These are phyloP conservation scores for Xylaria sp. DNA, from an alignment of 2,329 filamentous ascomycete genomes.

Conservation along the genomic window DNA sequence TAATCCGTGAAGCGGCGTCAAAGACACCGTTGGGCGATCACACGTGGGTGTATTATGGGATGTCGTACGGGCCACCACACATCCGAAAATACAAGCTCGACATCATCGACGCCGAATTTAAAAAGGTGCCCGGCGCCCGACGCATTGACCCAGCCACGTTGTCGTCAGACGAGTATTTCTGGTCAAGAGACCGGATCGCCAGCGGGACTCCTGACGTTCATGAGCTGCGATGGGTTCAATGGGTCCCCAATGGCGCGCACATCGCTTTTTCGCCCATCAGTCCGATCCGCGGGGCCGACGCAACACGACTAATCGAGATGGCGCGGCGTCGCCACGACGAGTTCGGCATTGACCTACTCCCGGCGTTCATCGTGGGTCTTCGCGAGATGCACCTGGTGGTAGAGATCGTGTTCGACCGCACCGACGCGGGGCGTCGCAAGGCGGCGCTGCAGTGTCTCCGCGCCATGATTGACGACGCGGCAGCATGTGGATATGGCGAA, in stretches of 20 bases:
- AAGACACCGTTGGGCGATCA: conserved; percentile 42
- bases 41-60: conserved; percentile 45
- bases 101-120: conserved; percentile 44
- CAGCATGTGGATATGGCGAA: conserved; percentile 48
- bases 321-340: conserved; percentile 43
- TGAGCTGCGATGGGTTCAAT: conserved; percentile 49
- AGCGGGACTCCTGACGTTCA: conserved; percentile 46
- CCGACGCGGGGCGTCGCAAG: conserved; percentile 31
- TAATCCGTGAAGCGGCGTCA: conserved; percentile 41
- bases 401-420: conserved; percentile 43
- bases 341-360: conserved; percentile 48
- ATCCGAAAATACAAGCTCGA: conserved; percentile 43
- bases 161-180: conserved; percentile 42
- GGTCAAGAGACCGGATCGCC: conserved; percentile 40
- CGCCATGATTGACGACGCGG: conserved; percentile 46
- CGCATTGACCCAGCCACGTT: conserved; percentile 44
- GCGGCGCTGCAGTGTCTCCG: conserved; percentile 39
- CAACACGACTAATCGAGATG: conserved; percentile 45
- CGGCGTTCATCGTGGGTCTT: conserved; percentile 47
- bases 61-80: conserved; percentile 43
- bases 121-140: conserved; percentile 39
- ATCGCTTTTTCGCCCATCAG: conserved; percentile 53
- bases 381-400: conserved; percentile 52
- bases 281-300: conserved; percentile 50
- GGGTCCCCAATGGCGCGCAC: conserved; percentile 51